A percentile compares a stretch with the other conserved stretches of the same genome.
These are phyloP conservation scores for Paecilomyces sp. DNA, from an alignment of 2,329 filamentous ascomycete species.

Conservation along the genomic window DNA sequence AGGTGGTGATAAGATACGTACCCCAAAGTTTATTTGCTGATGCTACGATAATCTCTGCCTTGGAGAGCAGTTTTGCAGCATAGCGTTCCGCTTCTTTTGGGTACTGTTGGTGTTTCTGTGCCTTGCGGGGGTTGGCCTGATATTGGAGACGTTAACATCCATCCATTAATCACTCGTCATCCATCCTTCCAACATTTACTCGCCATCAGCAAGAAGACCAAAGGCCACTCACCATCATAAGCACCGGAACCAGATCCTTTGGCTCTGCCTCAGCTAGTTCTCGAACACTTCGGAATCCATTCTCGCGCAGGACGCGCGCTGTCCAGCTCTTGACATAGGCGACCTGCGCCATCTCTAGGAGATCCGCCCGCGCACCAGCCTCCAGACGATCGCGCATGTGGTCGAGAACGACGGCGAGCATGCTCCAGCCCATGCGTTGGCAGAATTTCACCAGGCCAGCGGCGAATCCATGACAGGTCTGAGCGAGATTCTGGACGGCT, in stretches of 20 bases:
- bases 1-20: constrained; percentile 12
- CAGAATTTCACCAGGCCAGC: constrained; percentile 76
- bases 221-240: constrained; percentile 53
- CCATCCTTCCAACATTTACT: too few relatives aligned
- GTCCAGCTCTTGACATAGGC: constrained; percentile 72
- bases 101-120: constrained; percentile 43
- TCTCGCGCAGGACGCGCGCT: constrained; percentile 67
- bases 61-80: constrained; percentile 56
- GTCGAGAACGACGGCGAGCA: constrained; percentile 64
- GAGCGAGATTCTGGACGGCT: constrained; percentile 62
- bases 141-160: constrained; percentile 3
- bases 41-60: constrained; percentile 61
- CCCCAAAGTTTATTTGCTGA: constrained; percentile 65
- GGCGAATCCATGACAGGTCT: constrained; percentile 71
- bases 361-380: constrained; percentile 63
- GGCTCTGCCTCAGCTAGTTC: constrained; percentile 63
- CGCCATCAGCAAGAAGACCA: too few relatives aligned
- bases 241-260: constrained; percentile 60
- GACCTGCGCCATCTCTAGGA: constrained; percentile 63
- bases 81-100: constrained; percentile 53
- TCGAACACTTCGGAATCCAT: constrained; percentile 62
- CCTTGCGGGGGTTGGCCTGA: constrained; percentile 62
- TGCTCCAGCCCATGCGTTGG: constrained; percentile 68
- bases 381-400: constrained; percentile 69
- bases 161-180: too few relatives aligned